Percentiles rank a stretch among this genome's conserved stretches.
Evolutionary conservation across 352 stramenopile genomes (phyloP).

Genomic region (Globisporangium canariense): DNA sequence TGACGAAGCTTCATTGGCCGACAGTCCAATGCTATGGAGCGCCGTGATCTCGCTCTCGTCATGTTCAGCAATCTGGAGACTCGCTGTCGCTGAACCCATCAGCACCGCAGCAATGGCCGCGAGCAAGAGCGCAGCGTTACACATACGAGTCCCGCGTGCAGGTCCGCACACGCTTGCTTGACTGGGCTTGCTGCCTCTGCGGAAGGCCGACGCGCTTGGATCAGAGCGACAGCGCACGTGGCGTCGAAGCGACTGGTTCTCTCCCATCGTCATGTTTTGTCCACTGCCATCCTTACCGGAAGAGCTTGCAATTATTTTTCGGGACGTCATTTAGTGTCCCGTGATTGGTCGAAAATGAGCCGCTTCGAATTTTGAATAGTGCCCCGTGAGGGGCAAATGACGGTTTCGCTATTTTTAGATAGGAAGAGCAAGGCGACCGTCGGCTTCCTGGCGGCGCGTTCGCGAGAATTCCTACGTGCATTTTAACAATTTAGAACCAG

Average conservation of each 20-base stretch:
- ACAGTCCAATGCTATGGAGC: conserved; percentile 6
- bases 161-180: not conserved
- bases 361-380: not conserved
- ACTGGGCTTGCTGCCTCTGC: not conserved
- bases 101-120: not conserved
- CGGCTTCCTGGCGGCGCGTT: too few relatives aligned
- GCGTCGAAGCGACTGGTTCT: not conserved
- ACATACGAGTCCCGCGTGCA: not conserved
- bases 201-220: not conserved
- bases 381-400: too few relatives aligned
- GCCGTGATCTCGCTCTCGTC: conserved; percentile 10
- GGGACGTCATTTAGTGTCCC: too few relatives aligned
- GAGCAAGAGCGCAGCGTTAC: not conserved
- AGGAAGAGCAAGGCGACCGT: too few relatives aligned
- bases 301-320: too few relatives aligned
- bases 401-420: too few relatives aligned
- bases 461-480: too few relatives aligned
- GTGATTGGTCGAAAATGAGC: not conserved
- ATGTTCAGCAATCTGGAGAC: not conserved
- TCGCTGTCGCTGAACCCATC: conserved; percentile 2
- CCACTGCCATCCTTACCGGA: not conserved
- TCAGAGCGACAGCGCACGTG: not conserved
- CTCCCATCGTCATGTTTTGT: not conserved
- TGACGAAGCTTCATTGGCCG: not conserved
- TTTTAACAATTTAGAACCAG: too few relatives aligned